These are phyloP conservation scores for Saccharum hybrid DNA, from an alignment of 202 grass and related monocot species.

Conservation along the genomic window DNA sequence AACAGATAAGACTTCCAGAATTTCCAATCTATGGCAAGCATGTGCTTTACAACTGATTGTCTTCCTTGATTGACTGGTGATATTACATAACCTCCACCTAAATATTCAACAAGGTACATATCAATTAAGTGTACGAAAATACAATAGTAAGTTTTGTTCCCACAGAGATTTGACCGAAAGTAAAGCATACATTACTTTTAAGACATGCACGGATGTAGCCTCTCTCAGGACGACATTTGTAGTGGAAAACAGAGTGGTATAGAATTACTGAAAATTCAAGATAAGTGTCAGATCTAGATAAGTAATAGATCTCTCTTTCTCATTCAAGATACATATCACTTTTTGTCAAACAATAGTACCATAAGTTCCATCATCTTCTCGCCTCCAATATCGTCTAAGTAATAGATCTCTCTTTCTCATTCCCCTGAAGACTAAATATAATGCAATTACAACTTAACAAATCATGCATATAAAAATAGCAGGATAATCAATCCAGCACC, in stretches of 20 bases:
- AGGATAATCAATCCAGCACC: slow-evolving; percentile 39
- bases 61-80: slow-evolving; percentile 91
- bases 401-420: slow-evolving; percentile 95
- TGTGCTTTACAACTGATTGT: slow-evolving; percentile 95
- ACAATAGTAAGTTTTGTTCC: slow-evolving; percentile 10
- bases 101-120: slow-evolving; percentile 45
- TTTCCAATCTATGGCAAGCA: slow-evolving; percentile 99
- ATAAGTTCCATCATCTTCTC: slow-evolving; percentile 99
- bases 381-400: slow-evolving; percentile 90
- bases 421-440: slow-evolving; percentile 87
- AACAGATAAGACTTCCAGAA: slow-evolving; percentile 93
- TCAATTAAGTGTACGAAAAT: slow-evolving; percentile 38
- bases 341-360: slow-evolving; percentile 62
- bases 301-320: too few relatives aligned
- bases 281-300: slow-evolving; percentile 44
- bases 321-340: not conserved
- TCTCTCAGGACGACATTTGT: slow-evolving; percentile 72
- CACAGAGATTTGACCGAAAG: slow-evolving; percentile 42
- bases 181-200: slow-evolving; percentile 99
- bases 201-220: slow-evolving; percentile 93
- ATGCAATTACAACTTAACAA: slow-evolving; percentile 45
- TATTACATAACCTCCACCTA: slow-evolving; percentile 99
- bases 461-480: slow-evolving; percentile 27
- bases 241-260: slow-evolving; percentile 96
- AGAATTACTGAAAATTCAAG: slow-evolving; percentile 79